These are phyloP conservation scores for Diplodia corticola DNA, from an alignment of 2,329 filamentous ascomycete species.

Conservation along the genomic window DNA sequence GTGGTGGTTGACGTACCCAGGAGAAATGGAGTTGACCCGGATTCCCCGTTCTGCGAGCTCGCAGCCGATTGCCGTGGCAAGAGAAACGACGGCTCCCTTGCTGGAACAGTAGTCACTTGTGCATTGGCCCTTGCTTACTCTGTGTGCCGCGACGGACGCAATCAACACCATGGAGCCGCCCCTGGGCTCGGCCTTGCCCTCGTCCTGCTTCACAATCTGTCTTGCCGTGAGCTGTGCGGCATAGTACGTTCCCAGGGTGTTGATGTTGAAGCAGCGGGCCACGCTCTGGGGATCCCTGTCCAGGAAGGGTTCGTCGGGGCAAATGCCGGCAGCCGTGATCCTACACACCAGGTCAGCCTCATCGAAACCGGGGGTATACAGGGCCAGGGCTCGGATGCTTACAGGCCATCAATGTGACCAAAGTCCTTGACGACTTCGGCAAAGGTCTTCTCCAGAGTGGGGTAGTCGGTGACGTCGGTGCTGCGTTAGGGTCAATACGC, in stretches of 20 bases:
- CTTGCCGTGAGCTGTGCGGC: not conserved
- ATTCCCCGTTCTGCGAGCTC: not conserved
- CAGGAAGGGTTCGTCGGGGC: not conserved
- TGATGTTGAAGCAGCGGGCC: not conserved
- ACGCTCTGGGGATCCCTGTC: not conserved
- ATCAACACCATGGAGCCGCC: not conserved
- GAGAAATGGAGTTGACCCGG: not conserved
- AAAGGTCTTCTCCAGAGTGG: slow-evolving; percentile 3
- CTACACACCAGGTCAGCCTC: not conserved
- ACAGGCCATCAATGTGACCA: slow-evolving; percentile 4
- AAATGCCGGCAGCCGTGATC: not conserved
- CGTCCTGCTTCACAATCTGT: not conserved
- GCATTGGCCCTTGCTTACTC: not conserved
- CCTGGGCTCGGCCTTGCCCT: not conserved
- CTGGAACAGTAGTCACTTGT: not conserved
- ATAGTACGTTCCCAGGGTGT: not conserved
- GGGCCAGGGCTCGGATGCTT: not conserved
- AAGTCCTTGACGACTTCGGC: not conserved
- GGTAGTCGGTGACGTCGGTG: slow-evolving; percentile 18
- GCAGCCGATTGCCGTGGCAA: not conserved
- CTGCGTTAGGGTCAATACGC: not conserved
- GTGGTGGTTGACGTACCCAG: not conserved
- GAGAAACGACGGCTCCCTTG: not conserved
- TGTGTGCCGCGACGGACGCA: not conserved
- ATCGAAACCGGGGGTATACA: not conserved